A percentile compares a stretch with the other conserved stretches of the same genome.
Conservation (phyloP, 345 rosid species). For the Eucalyptus erythrocorys region DNA sequence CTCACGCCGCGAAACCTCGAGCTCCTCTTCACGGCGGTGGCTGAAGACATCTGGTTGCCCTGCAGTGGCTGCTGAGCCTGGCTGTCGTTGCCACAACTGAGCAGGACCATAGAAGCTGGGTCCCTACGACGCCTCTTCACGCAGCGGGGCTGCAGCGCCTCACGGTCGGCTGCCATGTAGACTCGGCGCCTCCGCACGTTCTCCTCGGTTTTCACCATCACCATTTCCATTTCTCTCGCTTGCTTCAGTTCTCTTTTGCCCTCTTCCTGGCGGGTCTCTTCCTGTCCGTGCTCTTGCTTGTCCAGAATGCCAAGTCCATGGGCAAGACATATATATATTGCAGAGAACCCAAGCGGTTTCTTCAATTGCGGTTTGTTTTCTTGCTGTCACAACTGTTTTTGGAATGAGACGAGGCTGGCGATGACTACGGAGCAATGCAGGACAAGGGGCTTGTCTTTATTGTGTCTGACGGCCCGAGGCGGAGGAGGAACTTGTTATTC, state of each 20-base stretch:
- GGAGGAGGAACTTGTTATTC: not conserved
- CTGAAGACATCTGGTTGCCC: conserved; percentile 7
- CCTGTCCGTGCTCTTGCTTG: not conserved
- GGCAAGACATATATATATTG: not conserved
- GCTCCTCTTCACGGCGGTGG: conserved; percentile 44
- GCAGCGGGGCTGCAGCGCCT: not conserved
- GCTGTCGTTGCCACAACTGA: not conserved
- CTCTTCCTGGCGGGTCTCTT: not conserved
- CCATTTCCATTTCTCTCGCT: conserved; percentile 14
- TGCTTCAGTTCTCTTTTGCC: not conserved
- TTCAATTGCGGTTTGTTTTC: not conserved
- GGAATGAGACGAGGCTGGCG: not conserved
- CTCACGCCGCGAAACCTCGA: conserved; percentile 56
- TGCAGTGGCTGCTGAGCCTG: conserved; percentile 5
- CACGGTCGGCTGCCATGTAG: not conserved
- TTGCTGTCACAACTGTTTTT: not conserved
- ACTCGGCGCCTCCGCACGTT: conserved; percentile 5
- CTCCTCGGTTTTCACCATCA: conserved; percentile 24
- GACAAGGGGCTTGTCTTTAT: not conserved
- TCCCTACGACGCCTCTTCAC: not conserved
- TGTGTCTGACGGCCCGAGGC: not conserved
- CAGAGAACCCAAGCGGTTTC: not conserved
- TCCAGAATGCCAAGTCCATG: not conserved
- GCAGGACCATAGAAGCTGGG: not conserved
- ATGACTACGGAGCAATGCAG: not conserved